phyloP scores from a whole-genome alignment of 495 filamentous ascomycete genomes.

The Penicillium pulvis region DNA sequence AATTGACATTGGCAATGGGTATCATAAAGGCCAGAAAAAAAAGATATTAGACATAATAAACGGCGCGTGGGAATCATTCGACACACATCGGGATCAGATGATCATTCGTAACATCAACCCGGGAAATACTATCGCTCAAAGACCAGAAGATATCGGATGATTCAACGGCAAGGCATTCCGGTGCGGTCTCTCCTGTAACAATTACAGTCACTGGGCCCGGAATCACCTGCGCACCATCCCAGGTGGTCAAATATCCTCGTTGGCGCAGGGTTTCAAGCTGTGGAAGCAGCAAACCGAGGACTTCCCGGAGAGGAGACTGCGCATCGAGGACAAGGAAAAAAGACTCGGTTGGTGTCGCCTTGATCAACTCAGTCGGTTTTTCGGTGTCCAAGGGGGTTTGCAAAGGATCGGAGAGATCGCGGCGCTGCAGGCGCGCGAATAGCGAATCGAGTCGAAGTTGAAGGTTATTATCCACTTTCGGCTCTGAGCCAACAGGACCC shows the following conservation, averaged over 20 bases:
- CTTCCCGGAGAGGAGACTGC: slow-evolving; percentile 12
- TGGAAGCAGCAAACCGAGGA: slow-evolving; percentile 22
- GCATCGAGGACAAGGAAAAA: slow-evolving; percentile 24
- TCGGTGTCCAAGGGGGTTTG: slow-evolving; percentile 3
- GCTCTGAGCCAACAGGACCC: slow-evolving; percentile 31
- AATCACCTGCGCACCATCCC: slow-evolving; percentile 47
- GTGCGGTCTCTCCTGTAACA: slow-evolving; percentile 64
- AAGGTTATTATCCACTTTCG: slow-evolving; percentile 16
- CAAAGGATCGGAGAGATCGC: not conserved
- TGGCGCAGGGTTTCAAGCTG: slow-evolving; percentile 61
- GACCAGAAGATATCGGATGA: slow-evolving; percentile 70
- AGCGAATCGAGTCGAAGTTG: slow-evolving; percentile 20
- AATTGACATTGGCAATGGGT: slow-evolving; percentile 6
- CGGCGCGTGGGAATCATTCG: slow-evolving; percentile 11
- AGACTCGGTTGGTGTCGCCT: not conserved
- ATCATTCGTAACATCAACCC: slow-evolving; percentile 7
- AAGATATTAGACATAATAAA: slow-evolving; percentile 5
- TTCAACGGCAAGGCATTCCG: slow-evolving; percentile 40
- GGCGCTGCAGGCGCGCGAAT: slow-evolving; percentile 3
- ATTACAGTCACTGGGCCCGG: slow-evolving; percentile 69
- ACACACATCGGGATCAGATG: slow-evolving; percentile 20
- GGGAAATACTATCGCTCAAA: slow-evolving; percentile 39
- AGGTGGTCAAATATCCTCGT: slow-evolving; percentile 58
- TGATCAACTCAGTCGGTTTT: not conserved
- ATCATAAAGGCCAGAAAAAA: slow-evolving; percentile 13